Evolutionary conservation across 228 moss, liverwort and hornwort species (phyloP), one percentile per base, ranked within the genome.

Genomic region (Sphagnum magellanicum): DNA sequence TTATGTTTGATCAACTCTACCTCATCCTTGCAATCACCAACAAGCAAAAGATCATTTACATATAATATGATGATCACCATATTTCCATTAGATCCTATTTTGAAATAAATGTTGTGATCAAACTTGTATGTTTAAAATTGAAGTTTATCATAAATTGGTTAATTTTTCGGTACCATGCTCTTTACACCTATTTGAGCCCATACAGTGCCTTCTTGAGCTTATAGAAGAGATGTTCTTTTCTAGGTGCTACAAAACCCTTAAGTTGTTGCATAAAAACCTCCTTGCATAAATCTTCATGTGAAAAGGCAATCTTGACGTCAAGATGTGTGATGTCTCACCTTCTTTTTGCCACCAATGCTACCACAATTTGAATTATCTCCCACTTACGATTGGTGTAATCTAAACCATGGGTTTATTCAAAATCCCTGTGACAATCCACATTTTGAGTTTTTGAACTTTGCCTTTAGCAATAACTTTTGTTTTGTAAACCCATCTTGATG

Each of bases 21-120:
- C 17, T 9, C 16, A 4, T 12, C 5, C 4, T 32, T 32, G 48
- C 16, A 8, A 48, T 68, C 48, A 4, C 10, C 53, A 6, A 12
- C 6, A 6, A 68, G 13, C 10, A 59, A 16, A 4, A 68, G 57
- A 16, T 68, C 52, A 68, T 68, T 49, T 50, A 67, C 6, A 67
- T 67, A 67, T 3, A 67, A 9, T 10, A 48, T 49, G 4, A 67
- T 10, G 9, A 67, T 64, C 16, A 17, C 63, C 6, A 64, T 11
- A 12, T 49, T n/a, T 17, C 17, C 17, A 60, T 13, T 5, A 13
- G 0, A 60, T 32, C 63, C 0, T 64, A 9, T 12, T 7, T 55
- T 64, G 16, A 64, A 9, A 64, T 64, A 68, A 4, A 52, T 8
- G 5, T 68, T 68, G 13, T 32, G 5, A 17, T 46, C 16, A 53